phyloP scores from a whole-genome alignment of 352 stramenopile genomes.

The Phytophthora europaea region DNA sequence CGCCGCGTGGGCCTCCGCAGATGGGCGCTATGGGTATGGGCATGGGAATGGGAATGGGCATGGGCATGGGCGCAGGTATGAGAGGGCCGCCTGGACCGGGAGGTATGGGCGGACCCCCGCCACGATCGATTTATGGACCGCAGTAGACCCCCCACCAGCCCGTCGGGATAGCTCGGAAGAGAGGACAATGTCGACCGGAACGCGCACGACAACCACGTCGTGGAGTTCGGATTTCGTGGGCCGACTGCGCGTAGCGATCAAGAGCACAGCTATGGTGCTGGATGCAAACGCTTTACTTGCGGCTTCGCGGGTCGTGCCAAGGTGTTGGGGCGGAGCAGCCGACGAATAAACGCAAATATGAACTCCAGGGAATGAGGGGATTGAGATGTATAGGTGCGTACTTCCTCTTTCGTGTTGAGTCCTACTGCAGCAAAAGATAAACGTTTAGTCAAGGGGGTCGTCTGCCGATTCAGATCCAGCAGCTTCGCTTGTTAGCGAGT shows the following conservation, averaged over 20 bases:
- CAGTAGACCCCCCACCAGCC: slow-evolving; percentile 39
- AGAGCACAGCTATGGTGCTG: not conserved
- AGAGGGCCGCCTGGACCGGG: slow-evolving; percentile 38
- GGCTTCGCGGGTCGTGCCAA: not conserved
- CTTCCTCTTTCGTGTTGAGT: slow-evolving; percentile 28
- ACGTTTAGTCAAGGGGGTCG: slow-evolving; percentile 11
- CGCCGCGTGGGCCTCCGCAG: slow-evolving; percentile 54
- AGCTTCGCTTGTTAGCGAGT: not conserved
- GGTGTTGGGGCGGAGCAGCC: slow-evolving; percentile 4
- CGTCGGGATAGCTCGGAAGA: not conserved
- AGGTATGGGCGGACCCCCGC: slow-evolving; percentile 46
- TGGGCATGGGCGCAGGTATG: slow-evolving; percentile 53
- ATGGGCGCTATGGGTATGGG: slow-evolving; percentile 46
- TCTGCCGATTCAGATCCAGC: slow-evolving; percentile 1
- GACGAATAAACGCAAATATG: slow-evolving; percentile 41
- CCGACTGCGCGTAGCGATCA: not conserved
- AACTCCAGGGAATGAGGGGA: slow-evolving; percentile 19
- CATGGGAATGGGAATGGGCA: slow-evolving; percentile 33
- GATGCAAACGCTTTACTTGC: not conserved
- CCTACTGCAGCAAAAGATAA: slow-evolving; percentile 30
- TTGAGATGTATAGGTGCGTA: slow-evolving; percentile 41
- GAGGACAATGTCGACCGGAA: not conserved
- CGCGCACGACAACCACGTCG: not conserved
- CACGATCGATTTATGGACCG: slow-evolving; percentile 81
- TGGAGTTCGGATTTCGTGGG: not conserved